Conservation (phyloP, 2,329 filamentous ascomycete species). For the Botryotinia narcissicola region DNA sequence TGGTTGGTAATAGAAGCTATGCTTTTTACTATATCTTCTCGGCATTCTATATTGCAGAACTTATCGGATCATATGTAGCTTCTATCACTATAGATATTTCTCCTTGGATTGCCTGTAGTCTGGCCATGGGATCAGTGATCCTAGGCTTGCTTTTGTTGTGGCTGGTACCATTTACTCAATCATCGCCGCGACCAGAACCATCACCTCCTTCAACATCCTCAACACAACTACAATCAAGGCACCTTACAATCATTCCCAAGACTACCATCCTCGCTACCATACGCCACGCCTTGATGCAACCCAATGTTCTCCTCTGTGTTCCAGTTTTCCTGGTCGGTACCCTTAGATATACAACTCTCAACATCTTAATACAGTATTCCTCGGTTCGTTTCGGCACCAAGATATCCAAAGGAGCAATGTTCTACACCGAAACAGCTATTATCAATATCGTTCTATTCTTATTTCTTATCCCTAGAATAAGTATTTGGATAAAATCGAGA, state of each 20-base stretch:
- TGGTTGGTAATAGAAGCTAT: conserved; percentile 29
- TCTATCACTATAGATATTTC: conserved; percentile 35
- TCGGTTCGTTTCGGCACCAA: conserved; percentile 33
- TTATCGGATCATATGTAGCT: conserved; percentile 35
- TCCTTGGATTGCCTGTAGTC: conserved; percentile 35
- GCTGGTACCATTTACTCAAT: conserved; percentile 28
- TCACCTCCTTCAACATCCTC: not conserved
- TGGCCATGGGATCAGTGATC: conserved; percentile 31
- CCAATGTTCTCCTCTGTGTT: conserved; percentile 30
- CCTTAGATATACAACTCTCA: conserved; percentile 36
- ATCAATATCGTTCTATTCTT: conserved; percentile 37
- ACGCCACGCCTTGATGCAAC: conserved; percentile 22
- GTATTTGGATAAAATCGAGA: conserved; percentile 25
- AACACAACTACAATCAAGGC: not conserved
- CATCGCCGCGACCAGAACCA: not conserved
- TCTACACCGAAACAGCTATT: conserved; percentile 37
- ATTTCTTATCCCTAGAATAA: conserved; percentile 32
- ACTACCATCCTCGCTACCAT: conserved; percentile 21
- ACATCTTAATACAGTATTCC: conserved; percentile 37
- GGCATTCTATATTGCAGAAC: conserved; percentile 37
- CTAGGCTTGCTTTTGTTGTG: conserved; percentile 29
- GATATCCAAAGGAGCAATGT: conserved; percentile 35
- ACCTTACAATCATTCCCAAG: not conserved
- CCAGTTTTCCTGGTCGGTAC: conserved; percentile 37
- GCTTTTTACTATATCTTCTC: conserved; percentile 39